phyloP scores from a whole-genome alignment of 78 protist species.

The Parvularia atlantis region DNA sequence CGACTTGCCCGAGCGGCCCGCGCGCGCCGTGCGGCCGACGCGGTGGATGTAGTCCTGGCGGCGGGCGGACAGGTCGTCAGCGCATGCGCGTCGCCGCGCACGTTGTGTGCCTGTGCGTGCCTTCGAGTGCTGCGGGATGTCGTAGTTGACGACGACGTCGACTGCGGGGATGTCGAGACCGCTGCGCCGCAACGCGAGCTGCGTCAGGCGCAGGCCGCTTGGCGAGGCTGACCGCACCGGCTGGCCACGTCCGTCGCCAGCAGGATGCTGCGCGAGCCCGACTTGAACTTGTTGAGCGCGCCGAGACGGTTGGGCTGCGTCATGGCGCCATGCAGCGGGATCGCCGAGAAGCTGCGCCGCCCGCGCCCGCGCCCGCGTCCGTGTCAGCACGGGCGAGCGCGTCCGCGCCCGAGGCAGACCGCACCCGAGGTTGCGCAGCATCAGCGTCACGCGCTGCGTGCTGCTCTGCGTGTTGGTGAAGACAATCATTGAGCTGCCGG shows the following conservation, averaged over 20 bases:
- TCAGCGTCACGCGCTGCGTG: slow-evolving; percentile 42
- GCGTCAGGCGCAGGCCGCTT: too few species aligned
- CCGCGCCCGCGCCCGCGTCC: too few species aligned
- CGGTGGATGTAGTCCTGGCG: slow-evolving; percentile 90
- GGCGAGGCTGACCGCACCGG: slow-evolving; percentile 29
- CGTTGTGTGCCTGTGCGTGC: neutral
- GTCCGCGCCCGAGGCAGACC: too few species aligned
- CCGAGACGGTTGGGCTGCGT: slow-evolving; percentile 63
- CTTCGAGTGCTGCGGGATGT: slow-evolving; percentile 74
- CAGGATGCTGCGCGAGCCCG: slow-evolving; percentile 27
- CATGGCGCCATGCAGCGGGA: slow-evolving; percentile 89
- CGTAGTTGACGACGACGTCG: slow-evolving; percentile 89
- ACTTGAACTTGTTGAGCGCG: slow-evolving; percentile 42
- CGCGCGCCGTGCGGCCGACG: slow-evolving; percentile 95
- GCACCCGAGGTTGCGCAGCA: slow-evolving; percentile 74
- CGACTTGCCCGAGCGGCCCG: slow-evolving; percentile 85
- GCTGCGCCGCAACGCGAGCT: slow-evolving; percentile 1
- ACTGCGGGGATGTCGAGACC: slow-evolving; percentile 96
- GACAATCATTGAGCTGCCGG: slow-evolving; percentile 58
- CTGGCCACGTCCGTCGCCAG: slow-evolving; percentile 87
- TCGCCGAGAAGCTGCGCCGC: slow-evolving; percentile 70
- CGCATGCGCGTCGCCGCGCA: neutral
- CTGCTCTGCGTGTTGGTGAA: slow-evolving; percentile 47
- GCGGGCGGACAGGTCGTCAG: neutral
- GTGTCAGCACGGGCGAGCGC: too few species aligned